Base-by-base conservation (phyloP, 73 alveolate genomes). In the Paramecium bursaria region DNA sequence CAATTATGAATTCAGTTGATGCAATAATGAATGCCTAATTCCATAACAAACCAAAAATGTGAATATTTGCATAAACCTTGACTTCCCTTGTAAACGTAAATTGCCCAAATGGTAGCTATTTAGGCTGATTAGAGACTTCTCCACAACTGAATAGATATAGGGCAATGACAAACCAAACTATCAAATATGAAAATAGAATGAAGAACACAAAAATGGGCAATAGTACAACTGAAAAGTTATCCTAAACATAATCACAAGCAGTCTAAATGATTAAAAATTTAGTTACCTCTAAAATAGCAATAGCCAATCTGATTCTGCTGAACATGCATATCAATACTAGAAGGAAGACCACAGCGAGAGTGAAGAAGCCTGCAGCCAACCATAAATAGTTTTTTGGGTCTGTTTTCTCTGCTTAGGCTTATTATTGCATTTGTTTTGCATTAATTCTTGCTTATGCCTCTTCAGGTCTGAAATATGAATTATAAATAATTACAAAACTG, bases 1-100 rank as follows among this genome's bases (percentile, higher is more conserved):
- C 98, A 57, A 95, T 86, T 46, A 97, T 90, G 86, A 97, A 97
- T 88, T 94, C 95, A 25, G 92, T 91, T 53, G 92, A 87, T 6
- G 98, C 99, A 25, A 93, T 79, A 30, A 97, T 61, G 76, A 97
- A 87, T 15, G 98, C 98, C 67, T 86, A 86, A 14, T 94, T 90
- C 98, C 98, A 97, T 74, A 97, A 86, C 48, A 97, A 87, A 1
- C 98, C 95, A 77, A 97, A 97, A 53, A 94, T 74, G 85, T 92
- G 95, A 76, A 90, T 67, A n/a, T 67, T 33, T 4, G 60, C 82
- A 21, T 39, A 67, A 39, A 67, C 44, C 33, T 67, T 67, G 15
- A 39, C 4, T 39, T 67, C 44, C 44, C 44, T 15, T 39, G 82
- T 67, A 19, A 67, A 67, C 19, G 82, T 31, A 67, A 67, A 67